Conservation (phyloP, 1,284 basidiomycete species). For the Ustilago loliicola region DNA sequence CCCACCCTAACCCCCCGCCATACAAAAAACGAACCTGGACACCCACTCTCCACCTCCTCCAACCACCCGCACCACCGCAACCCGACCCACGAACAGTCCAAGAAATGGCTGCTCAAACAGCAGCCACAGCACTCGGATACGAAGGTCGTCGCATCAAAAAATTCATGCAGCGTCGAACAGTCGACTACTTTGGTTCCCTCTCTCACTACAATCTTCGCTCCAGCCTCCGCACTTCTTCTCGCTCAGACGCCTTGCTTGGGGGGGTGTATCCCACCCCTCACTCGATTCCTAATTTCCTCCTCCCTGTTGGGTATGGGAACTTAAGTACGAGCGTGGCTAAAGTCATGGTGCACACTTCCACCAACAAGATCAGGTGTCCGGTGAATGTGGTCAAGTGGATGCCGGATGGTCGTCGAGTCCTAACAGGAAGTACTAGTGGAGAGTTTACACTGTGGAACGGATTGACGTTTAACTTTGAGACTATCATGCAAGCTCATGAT, state of each 20-base stretch:
- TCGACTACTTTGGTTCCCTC: slow-evolving; percentile 91
- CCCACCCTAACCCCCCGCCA: slow-evolving; percentile 10
- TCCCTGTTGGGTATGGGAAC: slow-evolving; percentile 89
- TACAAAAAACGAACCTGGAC: slow-evolving; percentile 51
- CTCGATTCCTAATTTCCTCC: slow-evolving; percentile 75
- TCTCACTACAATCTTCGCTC: slow-evolving; percentile 77
- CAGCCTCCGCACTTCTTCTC: slow-evolving; percentile 11
- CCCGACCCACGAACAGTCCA: slow-evolving; percentile 81
- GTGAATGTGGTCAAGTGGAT: slow-evolving; percentile 97
- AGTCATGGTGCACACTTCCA: slow-evolving; percentile 96
- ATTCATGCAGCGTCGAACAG: slow-evolving; percentile 89
- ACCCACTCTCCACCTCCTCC: slow-evolving; percentile 71
- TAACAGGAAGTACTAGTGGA: slow-evolving; percentile 95
- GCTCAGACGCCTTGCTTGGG: slow-evolving; percentile 20
- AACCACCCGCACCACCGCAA: slow-evolving; percentile 79
- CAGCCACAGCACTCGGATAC: slow-evolving; percentile 67
- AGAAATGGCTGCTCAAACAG: slow-evolving; percentile 78
- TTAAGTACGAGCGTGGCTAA: slow-evolving; percentile 91
- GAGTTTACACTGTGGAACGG: slow-evolving; percentile 99
- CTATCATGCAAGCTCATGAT: slow-evolving; percentile 97
- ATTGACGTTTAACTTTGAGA: slow-evolving; percentile 98
- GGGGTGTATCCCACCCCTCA: slow-evolving; percentile 57
- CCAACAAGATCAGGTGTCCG: slow-evolving; percentile 97
- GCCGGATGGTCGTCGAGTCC: slow-evolving; percentile 88
- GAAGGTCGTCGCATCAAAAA: slow-evolving; percentile 85